These are phyloP conservation scores for Flaveria ramosissima DNA, from an alignment of 129 eudicot genomes.

Conservation along the genomic window DNA sequence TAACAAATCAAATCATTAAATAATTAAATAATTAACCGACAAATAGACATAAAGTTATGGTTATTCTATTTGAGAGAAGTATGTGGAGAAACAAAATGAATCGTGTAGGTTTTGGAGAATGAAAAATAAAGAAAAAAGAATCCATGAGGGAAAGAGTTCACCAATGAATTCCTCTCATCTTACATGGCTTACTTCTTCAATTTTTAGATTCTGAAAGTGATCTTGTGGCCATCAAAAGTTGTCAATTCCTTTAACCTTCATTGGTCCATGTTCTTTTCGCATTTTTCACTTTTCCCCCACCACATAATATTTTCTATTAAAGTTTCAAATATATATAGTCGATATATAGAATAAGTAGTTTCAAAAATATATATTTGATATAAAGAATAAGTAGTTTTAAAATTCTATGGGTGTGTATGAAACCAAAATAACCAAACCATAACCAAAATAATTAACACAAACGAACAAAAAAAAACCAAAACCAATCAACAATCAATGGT, in stretches of 20 bases:
- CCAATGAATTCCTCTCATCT: not conserved
- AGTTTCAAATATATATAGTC: too few species aligned
- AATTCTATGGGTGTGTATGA: too few species aligned
- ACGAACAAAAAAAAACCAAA: too few species aligned
- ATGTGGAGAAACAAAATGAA: not conserved
- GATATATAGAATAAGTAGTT: too few species aligned
- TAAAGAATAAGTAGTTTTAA: too few species aligned
- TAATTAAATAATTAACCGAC: not conserved
- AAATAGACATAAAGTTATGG: not conserved
- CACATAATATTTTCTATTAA: too few species aligned
- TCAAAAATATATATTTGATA: too few species aligned
- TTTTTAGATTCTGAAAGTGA: not conserved
- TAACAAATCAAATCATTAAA: not conserved
- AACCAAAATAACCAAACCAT: too few species aligned
- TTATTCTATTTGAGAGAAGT: not conserved
- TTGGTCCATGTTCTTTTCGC: not conserved
- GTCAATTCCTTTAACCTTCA: not conserved
- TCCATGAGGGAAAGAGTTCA: not conserved
- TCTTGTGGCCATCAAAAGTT: not conserved
- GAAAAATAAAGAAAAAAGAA: not conserved
- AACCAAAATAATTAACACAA: too few species aligned
- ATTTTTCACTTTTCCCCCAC: not conserved
- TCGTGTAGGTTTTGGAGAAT: too few species aligned
- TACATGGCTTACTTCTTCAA: not conserved
- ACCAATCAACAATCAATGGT: too few species aligned